Evolutionary conservation across 106 monocot genomes (phyloP), one percentile per base, ranked within the genome.

Genomic region (Dioscorea zingiberensis): DNA sequence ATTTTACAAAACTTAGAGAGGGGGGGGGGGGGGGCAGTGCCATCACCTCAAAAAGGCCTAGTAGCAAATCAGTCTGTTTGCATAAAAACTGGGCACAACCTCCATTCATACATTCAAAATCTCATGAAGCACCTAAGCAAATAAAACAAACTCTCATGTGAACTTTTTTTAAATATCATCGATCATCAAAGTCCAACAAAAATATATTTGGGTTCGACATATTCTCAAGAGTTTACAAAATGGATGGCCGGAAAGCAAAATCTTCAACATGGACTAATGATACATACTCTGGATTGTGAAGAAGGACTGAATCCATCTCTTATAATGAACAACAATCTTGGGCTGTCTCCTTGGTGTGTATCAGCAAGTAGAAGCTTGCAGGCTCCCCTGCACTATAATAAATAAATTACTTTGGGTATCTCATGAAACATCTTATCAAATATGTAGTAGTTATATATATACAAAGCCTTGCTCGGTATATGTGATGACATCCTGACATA

Each of bases 271-370:
- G n/a, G n/a, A n/a, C n/a, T n/a, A n/a, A n/a, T n/a, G n/a, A n/a
- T n/a, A n/a, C n/a, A n/a, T 25, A 84, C 87, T 71, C 72, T 78
- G 65, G 32, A 87, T 70, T 59, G 69, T 83, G 53, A 83, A 80
- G 62, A 87, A 75, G 74, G 65, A 72, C 3, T 70, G 68, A 25
- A 81, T 68, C 88, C 88, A 89, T 66, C 84, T 77, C 66, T 82
- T 81, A 44, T 89, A 89, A 89, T 82, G 71, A 81, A 89, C 47
- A 88, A 63, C 54, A 82, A 67, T 67, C 85, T 81, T 24, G 88
- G 78, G 27, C 19, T 79, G 19, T 85, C 76, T 18, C 85, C 84
- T 70, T 73, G 84, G 56, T 89, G 76, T 55, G 83, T 79, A 78
- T 89, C 88, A 64, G 80, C 68, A 51, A 89, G 64, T 16, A 89